Evolutionary conservation across 2,329 filamentous ascomycete genomes (phyloP), one percentile per base, ranked within the genome.

Genomic region (Drechslera avenae): DNA sequence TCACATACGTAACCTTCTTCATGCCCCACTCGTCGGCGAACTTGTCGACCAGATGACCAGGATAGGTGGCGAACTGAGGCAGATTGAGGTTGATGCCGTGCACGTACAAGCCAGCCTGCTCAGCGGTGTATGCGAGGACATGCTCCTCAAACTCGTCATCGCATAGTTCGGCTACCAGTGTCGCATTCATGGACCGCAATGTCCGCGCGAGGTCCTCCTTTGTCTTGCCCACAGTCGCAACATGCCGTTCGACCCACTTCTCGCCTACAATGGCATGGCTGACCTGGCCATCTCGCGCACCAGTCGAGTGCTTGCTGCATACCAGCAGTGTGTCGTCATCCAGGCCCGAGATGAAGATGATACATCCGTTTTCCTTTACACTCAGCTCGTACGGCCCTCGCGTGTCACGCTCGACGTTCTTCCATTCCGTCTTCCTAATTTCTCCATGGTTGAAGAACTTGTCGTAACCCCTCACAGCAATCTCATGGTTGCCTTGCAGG

Each of bases 241-340:
- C 82, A 75, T 99, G 94, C 58, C 79, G 82, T 71, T 94, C 88
- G 0, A 96, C 81, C 81, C 90, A 93, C 51, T 76, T 76, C 78
- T 97, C 92, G 37, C 93, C 94, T 3, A 86, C 91, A 51, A 83
- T 81, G 3, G 94, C 90, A 78, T 99, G 94, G 75, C 90, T 97
- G 50, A 89, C 60, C 23, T 86, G 81, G 68, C 95, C 90, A 17
- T 75, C 75, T n/a, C 93, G 84, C 18, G 84, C 79, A 5, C 94
- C 94, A 0, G 92, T 97, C 0, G 94, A 97, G 73, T 99, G 94
- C 71, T 99, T 99, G 81, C 93, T 97, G 83, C 93, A 97, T n/a
- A 99, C 92, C 6, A 99, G 79, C 8, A 99, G 79, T 1, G 90
- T 91, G 30, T 85, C 92, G 65, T 97, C 92, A 66, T 95, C 90